These are phyloP conservation scores for Peronosclerospora sorghi DNA, from an alignment of 352 stramenopile species.

Conservation along the genomic window DNA sequence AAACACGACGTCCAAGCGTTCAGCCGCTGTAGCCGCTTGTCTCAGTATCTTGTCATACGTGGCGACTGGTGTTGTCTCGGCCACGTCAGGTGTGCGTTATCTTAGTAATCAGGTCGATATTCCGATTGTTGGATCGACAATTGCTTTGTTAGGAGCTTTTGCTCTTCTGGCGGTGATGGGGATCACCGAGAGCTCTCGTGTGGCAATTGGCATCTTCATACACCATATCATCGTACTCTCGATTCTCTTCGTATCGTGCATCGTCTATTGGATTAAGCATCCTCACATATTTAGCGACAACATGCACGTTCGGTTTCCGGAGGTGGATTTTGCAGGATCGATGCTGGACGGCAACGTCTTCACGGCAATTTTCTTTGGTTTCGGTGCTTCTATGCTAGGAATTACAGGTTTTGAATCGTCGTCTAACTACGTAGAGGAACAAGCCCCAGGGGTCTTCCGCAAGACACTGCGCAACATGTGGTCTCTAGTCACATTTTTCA, in stretches of 20 bases:
- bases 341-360: conserved; percentile 28
- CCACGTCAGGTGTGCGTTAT: conserved; percentile 67
- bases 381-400: conserved; percentile 69
- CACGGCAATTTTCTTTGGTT: conserved; percentile 63
- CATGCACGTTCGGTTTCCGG: conserved; percentile 35
- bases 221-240: conserved; percentile 59
- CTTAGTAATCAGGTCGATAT: conserved; percentile 56
- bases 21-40: conserved; percentile 70
- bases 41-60: conserved; percentile 85
- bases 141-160: conserved; percentile 61
- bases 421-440: conserved; percentile 82
- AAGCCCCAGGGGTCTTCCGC: conserved; percentile 65
- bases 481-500: conserved; percentile 71
- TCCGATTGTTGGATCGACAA: conserved; percentile 22
- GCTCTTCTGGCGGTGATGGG: conserved; percentile 56
- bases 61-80: conserved; percentile 67
- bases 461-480: conserved; percentile 73
- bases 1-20: conserved; percentile 82
- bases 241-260: conserved; percentile 33
- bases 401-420: conserved; percentile 85
- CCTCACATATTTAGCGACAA: conserved; percentile 50
- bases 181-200: conserved; percentile 64
- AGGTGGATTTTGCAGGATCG: conserved; percentile 40
- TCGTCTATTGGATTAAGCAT: conserved; percentile 50
- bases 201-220: conserved; percentile 80